phyloP scores from a whole-genome alignment of 345 rosid genomes.

The Gossypium anomalum region DNA sequence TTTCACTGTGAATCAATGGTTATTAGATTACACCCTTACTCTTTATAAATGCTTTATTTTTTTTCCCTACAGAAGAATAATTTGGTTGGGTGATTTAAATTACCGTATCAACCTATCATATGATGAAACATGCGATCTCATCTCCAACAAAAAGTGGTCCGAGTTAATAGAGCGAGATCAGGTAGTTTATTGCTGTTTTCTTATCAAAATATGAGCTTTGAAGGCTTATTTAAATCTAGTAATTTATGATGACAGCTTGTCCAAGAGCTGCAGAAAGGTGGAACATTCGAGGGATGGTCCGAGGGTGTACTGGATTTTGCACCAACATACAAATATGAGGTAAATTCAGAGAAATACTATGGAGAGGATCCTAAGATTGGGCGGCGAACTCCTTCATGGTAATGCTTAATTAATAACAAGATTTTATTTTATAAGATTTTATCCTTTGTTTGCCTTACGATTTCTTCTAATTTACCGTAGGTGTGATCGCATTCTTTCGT shows the following conservation, averaged over 20 bases:
- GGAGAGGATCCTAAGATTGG: constrained; percentile 73
- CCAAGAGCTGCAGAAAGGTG: constrained; percentile 60
- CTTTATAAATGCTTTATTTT: constrained; percentile 2
- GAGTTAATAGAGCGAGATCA: constrained; percentile 66
- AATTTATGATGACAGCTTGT: constrained; percentile 49
- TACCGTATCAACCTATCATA: constrained; percentile 77
- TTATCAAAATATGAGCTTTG: not conserved
- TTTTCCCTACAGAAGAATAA: constrained; percentile 57
- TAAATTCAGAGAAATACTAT: constrained; percentile 59
- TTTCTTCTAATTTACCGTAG: constrained; percentile 25
- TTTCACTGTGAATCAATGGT: not conserved
- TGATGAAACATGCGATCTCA: constrained; percentile 54
- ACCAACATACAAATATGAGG: constrained; percentile 86
- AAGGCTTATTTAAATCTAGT: constrained; percentile 4
- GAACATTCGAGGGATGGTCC: constrained; percentile 81
- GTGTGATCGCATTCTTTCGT: constrained; percentile 83
- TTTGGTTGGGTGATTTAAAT: constrained; percentile 94
- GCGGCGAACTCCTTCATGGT: constrained; percentile 88
- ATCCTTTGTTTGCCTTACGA: not conserved
- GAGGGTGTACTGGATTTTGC: constrained; percentile 68
- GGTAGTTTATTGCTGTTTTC: constrained; percentile 34
- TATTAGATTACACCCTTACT: not conserved
- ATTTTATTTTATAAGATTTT: not conserved
- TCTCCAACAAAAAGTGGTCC: constrained; percentile 64
- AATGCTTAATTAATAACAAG: constrained; percentile 13